Conservation (phyloP, 2,329 filamentous ascomycete species). For the Colletotrichum tofieldiae region DNA sequence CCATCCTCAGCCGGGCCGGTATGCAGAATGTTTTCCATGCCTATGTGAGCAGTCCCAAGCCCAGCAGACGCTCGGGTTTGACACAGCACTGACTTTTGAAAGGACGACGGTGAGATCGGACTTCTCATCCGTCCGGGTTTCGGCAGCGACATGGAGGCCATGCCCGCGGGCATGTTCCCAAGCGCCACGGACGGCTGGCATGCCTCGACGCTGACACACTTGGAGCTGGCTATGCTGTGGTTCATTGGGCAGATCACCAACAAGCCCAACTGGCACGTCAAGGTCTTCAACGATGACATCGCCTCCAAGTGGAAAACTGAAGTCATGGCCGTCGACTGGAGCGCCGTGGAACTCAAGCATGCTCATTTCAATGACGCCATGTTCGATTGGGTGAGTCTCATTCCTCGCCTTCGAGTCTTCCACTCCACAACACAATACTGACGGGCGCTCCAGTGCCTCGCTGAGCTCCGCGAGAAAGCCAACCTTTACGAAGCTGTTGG, state of each 20-base stretch:
- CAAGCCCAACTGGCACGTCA: slow-evolving; percentile 49
- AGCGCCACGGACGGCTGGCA: slow-evolving; percentile 19
- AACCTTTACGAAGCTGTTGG: slow-evolving; percentile 52
- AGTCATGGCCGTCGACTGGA: slow-evolving; percentile 50
- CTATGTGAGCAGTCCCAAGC: neutral
- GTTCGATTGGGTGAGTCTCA: slow-evolving; percentile 49
- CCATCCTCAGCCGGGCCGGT: neutral
- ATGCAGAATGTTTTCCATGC: neutral
- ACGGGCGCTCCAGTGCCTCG: slow-evolving; percentile 48
- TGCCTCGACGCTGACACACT: slow-evolving; percentile 30
- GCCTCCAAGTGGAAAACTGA: slow-evolving; percentile 47
- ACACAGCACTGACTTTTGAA: neutral
- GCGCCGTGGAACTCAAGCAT: slow-evolving; percentile 36
- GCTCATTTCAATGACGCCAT: slow-evolving; percentile 51
- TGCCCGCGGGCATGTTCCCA: slow-evolving; percentile 13
- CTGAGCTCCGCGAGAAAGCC: slow-evolving; percentile 53
- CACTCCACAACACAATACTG: neutral
- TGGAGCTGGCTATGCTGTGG: slow-evolving; percentile 47
- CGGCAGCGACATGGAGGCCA: neutral
- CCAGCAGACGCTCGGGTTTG: neutral
- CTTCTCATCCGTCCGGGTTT: slow-evolving; percentile 31
- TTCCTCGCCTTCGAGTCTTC: neutral
- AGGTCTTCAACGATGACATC: slow-evolving; percentile 47
- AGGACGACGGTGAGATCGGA: slow-evolving; percentile 29
- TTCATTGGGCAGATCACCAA: slow-evolving; percentile 50